Base-by-base conservation (phyloP, 2,329 filamentous ascomycete genomes). In the Dothistroma pini region DNA sequence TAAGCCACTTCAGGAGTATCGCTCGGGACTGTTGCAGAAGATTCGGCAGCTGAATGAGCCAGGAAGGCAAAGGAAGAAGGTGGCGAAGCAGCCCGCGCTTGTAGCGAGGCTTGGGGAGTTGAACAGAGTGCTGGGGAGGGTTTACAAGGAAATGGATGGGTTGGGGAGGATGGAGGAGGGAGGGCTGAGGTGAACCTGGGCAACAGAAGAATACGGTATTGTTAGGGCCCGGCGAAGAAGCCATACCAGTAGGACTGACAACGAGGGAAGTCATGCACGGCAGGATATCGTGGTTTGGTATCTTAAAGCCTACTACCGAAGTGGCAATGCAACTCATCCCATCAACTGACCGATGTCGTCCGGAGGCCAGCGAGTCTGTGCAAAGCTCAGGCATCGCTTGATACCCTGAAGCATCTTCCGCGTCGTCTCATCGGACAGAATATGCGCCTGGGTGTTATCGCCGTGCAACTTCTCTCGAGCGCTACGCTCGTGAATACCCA, bases 371-470 rank as follows among this genome's bases (percentile, higher is more conserved):
- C 93, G 86, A 32, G 95, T 93, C 78, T 99, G 95, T 29, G 93
- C 92, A 83, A 97, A 99, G 63, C 91, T 97, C 73, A 99, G 78
- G 73, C 93, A 97, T 51, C 95, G 83, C 82, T 99, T 99, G 76
- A 99, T 97, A 74, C 93, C 97, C 80, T 99, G 95, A 68, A 99
- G 77, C 74, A 93, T 97, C 79, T 97, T 99, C 67, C 95, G 85
- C 56, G 95, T 99, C 50, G 89, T 87, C 78, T 99, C 95, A 74
- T 97, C 95, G 60, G 92, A 93, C 88, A 99, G 92, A 70, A 97
- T 96, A 75, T 99, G 93, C 4, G 93, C 95, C 71, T 92, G 89
- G 2, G 62, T 65, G 67, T 85, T 84, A 65, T 85, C 84, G 75
- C 95, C 86, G 74, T 97, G 93, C 62, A 99, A 80, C 78, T 99